Base-by-base conservation (phyloP, 805 yeast species). In the Grigorovia transvaalensis region DNA sequence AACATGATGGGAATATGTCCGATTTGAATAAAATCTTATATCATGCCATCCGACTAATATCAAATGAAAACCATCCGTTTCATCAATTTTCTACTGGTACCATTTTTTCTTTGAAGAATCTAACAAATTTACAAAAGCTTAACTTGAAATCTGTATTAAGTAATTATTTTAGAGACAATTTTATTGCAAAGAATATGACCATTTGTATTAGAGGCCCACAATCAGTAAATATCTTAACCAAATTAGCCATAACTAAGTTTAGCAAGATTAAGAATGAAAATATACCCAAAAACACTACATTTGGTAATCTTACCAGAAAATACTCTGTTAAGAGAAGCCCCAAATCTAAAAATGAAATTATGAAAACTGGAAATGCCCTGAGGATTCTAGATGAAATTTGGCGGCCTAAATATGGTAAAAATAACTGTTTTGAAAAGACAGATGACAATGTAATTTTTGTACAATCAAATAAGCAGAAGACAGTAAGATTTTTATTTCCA, bases 21-120 rank as follows among this genome's bases (percentile, higher is more conserved):
- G 66, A 69, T 13, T 13, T 56, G 0, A 72, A 70, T 5, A 82
- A 82, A 60, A 61, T 78, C 0, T 57, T 82, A 33, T 81, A 75
- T 54, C 88, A 85, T 56, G 86, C 82, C 0, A 61, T 78, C 6
- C 72, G 84, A 47, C 53, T 80, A 2, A 57, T 85, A 15, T 72
- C 84, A 0, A 71, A 71, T 50, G 47, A 59, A 1, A 23, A 58
- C 0, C 84, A 80, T 57, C 83, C 78, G 0, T 85, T 85, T 59
- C 71, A 71, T 54, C 68, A 80, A 49, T 85, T 85, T 64, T 74
- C 81, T 0, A 83, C 91, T 0, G 95, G 95, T 0, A 78, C 76
- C 57, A 63, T 68, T 17, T 59, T 67, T n/a, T 80, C 89, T 0
- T 60, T 84, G 49, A 61, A 65, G 19, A 71, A 65, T 40, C 13